Conservation (phyloP, 2,329 filamentous ascomycete genomes). For the Fusarium sp. region DNA sequence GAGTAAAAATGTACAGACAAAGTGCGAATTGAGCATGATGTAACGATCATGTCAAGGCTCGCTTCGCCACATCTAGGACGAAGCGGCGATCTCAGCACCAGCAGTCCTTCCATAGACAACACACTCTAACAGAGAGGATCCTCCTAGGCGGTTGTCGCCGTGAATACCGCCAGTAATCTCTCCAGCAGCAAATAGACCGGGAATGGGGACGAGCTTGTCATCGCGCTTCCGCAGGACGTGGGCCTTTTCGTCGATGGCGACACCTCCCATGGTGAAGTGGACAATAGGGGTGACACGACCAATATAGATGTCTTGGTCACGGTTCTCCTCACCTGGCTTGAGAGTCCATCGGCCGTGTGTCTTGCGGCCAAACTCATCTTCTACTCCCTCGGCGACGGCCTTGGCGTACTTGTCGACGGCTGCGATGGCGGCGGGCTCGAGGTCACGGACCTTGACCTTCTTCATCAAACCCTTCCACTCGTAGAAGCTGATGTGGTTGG, state of each 20-base stretch:
- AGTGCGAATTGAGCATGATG: not conserved
- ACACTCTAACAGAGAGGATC: slow-evolving; percentile 72
- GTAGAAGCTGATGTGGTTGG: slow-evolving; percentile 72
- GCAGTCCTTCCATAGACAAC: slow-evolving; percentile 72
- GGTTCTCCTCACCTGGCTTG: slow-evolving; percentile 53
- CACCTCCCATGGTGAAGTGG: slow-evolving; percentile 77
- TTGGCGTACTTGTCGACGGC: slow-evolving; percentile 63
- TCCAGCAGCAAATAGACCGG: slow-evolving; percentile 71
- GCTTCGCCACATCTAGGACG: not conserved
- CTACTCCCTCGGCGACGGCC: slow-evolving; percentile 52
- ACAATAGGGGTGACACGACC: slow-evolving; percentile 72
- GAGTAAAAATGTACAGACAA: slow-evolving; percentile 23
- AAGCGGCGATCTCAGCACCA: slow-evolving; percentile 49
- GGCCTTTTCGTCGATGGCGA: slow-evolving; percentile 64
- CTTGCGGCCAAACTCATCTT: slow-evolving; percentile 60
- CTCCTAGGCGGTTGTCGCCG: slow-evolving; percentile 71
- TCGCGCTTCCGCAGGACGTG: slow-evolving; percentile 58
- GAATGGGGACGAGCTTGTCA: slow-evolving; percentile 56
- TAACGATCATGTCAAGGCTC: not conserved
- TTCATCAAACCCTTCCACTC: slow-evolving; percentile 70
- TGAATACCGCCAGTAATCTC: slow-evolving; percentile 75
- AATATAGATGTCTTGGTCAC: slow-evolving; percentile 66
- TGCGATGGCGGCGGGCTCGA: slow-evolving; percentile 53
- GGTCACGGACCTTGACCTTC: slow-evolving; percentile 65
- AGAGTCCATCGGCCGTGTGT: slow-evolving; percentile 68